Evolutionary conservation across 2,329 filamentous ascomycete species (phyloP).

Genomic region (Stagonosporopsis vannaccii): DNA sequence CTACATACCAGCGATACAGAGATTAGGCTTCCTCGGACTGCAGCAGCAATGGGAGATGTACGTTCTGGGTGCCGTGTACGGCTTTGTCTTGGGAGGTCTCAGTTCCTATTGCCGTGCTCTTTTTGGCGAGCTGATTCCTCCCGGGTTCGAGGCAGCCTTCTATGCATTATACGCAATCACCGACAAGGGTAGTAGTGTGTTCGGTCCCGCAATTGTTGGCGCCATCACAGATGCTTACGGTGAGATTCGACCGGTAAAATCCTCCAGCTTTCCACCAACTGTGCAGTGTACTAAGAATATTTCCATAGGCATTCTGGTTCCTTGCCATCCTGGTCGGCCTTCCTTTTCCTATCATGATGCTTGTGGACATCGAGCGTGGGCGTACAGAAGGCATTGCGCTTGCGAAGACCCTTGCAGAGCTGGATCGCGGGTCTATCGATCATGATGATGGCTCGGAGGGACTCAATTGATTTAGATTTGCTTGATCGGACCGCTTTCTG

Average conservation of each 20-base stretch:
- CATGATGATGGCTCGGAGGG: not conserved
- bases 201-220: constrained; percentile 93
- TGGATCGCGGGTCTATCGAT: constrained; percentile 11
- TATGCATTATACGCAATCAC: constrained; percentile 97
- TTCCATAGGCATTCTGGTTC: constrained; percentile 79
- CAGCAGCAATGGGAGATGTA: constrained; percentile 98
- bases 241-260: constrained; percentile 56
- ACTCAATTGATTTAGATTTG: not conserved
- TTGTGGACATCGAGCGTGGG: constrained; percentile 78
- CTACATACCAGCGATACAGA: constrained; percentile 80
- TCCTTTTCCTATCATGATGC: constrained; percentile 82
- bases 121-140: constrained; percentile 92
- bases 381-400: constrained; percentile 52
- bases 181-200: constrained; percentile 93
- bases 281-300: not conserved
- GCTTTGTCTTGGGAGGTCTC: constrained; percentile 90
- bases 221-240: constrained; percentile 79
- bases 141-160: constrained; percentile 93
- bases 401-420: constrained; percentile 46
- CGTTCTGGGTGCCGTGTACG: constrained; percentile 86
- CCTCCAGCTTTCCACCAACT: not conserved
- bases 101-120: constrained; percentile 91
- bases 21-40: constrained; percentile 80
- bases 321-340: constrained; percentile 83
- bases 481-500: not conserved